Percentiles rank a stretch among this genome's conserved stretches.
These are phyloP conservation scores for Zea luxurians DNA, from an alignment of 176 grass and related monocot genomes.

Conservation along the genomic window DNA sequence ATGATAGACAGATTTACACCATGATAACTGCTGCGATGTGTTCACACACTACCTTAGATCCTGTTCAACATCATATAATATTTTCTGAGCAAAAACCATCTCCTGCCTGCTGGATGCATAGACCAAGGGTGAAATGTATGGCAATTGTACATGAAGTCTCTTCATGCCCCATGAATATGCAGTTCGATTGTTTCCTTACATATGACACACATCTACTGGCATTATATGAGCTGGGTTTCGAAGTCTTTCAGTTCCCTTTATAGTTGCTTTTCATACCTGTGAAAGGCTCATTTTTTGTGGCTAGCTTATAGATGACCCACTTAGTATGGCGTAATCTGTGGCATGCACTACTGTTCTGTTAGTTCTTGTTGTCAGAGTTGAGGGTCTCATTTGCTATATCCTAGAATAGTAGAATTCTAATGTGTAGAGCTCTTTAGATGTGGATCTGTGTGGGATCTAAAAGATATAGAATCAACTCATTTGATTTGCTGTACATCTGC, in stretches of 20 bases:
- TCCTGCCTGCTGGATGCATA: background rate
- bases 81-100: background rate
- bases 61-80: background rate
- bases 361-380: background rate
- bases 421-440: background rate
- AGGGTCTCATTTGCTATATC: background rate
- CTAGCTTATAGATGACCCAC: background rate
- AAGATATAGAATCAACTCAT: background rate
- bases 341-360: background rate
- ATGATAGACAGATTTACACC: background rate
- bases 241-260: background rate
- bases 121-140: constrained; percentile 17
- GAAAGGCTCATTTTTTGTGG: background rate
- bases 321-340: background rate
- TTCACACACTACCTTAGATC: background rate
- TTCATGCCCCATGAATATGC: background rate
- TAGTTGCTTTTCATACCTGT: background rate
- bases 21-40: background rate
- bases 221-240: background rate
- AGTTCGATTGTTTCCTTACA: constrained; percentile 15
- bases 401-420: background rate
- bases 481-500: background rate
- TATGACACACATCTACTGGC: background rate
- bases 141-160: background rate
- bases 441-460: background rate